Evolutionary conservation across 805 yeast species (phyloP).

Genomic region (Yarrowia divulgata): DNA sequence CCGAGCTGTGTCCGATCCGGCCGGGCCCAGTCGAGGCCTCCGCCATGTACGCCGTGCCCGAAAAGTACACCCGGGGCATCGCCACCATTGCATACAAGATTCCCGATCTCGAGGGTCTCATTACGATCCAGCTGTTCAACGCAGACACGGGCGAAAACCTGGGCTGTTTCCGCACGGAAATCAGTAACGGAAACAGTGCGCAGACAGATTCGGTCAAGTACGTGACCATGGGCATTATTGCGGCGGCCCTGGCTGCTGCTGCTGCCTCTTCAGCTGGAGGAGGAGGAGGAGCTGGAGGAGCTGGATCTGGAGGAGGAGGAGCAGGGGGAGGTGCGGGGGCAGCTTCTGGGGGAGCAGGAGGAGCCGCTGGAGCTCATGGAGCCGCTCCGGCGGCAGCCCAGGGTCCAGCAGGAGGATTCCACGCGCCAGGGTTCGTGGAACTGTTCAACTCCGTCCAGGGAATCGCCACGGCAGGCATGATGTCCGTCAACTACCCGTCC

Average conservation of each 20-base stretch:
- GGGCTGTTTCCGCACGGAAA: constrained; percentile 47
- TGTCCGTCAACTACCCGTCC: constrained; percentile 48
- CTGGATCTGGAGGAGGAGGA: constrained; percentile 20
- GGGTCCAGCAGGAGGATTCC: constrained; percentile 41
- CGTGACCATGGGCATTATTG: constrained; percentile 49
- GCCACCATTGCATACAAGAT: constrained; percentile 48
- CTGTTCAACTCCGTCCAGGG: constrained; percentile 48
- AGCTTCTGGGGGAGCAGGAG: neutral
- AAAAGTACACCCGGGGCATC: constrained; percentile 46
- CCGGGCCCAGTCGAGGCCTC: constrained; percentile 44
- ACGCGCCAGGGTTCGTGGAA: constrained; percentile 47
- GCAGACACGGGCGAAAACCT: constrained; percentile 43
- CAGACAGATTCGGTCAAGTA: constrained; percentile 45
- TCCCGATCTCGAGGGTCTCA: constrained; percentile 51
- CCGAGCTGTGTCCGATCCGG: constrained; percentile 48
- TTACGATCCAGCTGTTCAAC: constrained; percentile 44
- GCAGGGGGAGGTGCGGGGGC: constrained; percentile 9
- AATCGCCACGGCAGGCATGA: constrained; percentile 50
- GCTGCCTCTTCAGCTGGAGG: constrained; percentile 40
- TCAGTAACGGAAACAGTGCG: constrained; percentile 50
- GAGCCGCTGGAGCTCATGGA: constrained; percentile 11
- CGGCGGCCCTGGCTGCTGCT: constrained; percentile 45
- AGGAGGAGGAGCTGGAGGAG: constrained; percentile 40
- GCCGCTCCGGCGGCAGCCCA: constrained; percentile 32
- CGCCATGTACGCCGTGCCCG: constrained; percentile 48